These are phyloP conservation scores for Coriaria nepalensis DNA, from an alignment of 306 rosid genomes.

Conservation along the genomic window DNA sequence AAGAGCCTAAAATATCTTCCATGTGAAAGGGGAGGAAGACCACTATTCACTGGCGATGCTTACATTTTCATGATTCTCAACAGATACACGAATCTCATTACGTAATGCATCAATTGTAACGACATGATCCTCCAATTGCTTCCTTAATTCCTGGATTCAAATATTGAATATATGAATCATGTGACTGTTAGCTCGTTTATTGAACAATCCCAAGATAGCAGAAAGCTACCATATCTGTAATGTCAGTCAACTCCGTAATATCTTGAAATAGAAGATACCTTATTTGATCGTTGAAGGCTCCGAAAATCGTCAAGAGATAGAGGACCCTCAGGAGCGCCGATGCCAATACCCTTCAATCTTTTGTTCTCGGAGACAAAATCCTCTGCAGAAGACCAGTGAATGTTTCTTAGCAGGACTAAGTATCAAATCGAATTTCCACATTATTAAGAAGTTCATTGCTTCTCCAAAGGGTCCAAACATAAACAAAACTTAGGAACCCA, in stretches of 20 bases:
- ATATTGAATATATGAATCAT: slow-evolving; percentile 4
- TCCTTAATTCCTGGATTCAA: slow-evolving; percentile 68
- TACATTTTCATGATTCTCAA: slow-evolving; percentile 63
- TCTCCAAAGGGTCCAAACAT: neutral
- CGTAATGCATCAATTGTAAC: slow-evolving; percentile 44
- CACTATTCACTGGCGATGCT: slow-evolving; percentile 15
- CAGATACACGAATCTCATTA: slow-evolving; percentile 42
- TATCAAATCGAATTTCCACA: too few species aligned
- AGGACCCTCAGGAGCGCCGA: slow-evolving; percentile 95
- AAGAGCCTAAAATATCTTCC: neutral
- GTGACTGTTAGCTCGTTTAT: too few species aligned
- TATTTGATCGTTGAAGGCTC: slow-evolving; percentile 84
- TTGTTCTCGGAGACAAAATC: slow-evolving; percentile 52
- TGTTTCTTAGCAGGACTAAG: too few species aligned
- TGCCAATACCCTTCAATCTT: slow-evolving; percentile 87
- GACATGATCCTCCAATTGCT: slow-evolving; percentile 81
- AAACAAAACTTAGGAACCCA: neutral
- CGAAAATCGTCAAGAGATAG: slow-evolving; percentile 96
- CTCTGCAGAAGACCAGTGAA: slow-evolving; percentile 23
- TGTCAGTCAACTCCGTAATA: slow-evolving; percentile 3
- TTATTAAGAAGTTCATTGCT: too few species aligned
- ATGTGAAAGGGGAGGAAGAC: neutral
- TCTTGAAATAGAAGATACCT: slow-evolving; percentile 26
- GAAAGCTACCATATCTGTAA: too few species aligned
- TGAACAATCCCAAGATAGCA: too few species aligned